A percentile compares a stretch with the other conserved stretches of the same genome.
Conservation (phyloP, 2,329 filamentous ascomycete species). For the Dryadomyces quercus-mongolicae region DNA sequence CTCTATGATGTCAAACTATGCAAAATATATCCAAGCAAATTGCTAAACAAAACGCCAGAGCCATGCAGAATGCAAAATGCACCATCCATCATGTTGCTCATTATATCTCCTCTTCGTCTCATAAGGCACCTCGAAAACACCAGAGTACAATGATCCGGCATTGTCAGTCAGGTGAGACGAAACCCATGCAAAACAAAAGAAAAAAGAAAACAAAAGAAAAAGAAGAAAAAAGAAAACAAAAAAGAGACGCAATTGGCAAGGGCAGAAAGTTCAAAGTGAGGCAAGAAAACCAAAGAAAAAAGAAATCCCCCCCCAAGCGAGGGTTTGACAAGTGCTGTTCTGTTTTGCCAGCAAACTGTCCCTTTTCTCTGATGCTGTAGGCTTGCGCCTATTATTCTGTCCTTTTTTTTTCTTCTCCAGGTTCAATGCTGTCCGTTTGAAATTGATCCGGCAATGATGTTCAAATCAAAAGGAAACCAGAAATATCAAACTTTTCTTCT, state of each 20-base stretch:
- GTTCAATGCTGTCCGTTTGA: background rate
- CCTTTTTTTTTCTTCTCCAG: background rate
- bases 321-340: background rate
- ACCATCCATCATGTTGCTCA: background rate
- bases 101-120: background rate
- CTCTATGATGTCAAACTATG: background rate
- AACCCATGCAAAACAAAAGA: background rate
- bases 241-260: background rate
- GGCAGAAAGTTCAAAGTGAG: too few relatives aligned
- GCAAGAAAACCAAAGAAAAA: background rate
- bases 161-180: background rate
- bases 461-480: background rate
- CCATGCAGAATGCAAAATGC: conserved; percentile 1
- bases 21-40: background rate
- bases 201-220: background rate
- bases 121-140: background rate
- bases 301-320: too few relatives aligned
- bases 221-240: background rate
- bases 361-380: background rate
- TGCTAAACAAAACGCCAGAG: background rate
- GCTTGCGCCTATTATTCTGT: background rate
- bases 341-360: background rate
- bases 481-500: conserved; percentile 7
- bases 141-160: conserved; percentile 7
- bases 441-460: too few relatives aligned